Percentiles rank a stretch among this genome's conserved stretches.
These are phyloP conservation scores for Shiraia bambusicola DNA, from an alignment of 2,329 filamentous ascomycete genomes.

Conservation along the genomic window DNA sequence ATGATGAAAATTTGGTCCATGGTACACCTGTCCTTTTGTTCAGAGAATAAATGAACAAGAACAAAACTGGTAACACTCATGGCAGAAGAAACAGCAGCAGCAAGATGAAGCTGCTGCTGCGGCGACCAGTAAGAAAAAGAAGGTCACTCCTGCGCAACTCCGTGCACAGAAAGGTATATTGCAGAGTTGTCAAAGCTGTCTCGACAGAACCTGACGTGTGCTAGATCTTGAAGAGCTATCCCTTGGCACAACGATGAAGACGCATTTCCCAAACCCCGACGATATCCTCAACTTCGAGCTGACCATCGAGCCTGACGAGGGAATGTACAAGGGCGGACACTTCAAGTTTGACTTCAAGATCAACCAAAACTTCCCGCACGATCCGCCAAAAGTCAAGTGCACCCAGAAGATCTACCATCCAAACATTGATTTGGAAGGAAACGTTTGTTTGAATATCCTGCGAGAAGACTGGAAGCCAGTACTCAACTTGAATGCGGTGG, in stretches of 20 bases:
- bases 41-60: neutral
- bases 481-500: conserved; percentile 92
- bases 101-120: conserved; percentile 87
- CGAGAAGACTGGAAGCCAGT: conserved; percentile 99
- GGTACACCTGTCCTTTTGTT: conserved; percentile 56
- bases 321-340: conserved; percentile 80
- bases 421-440: conserved; percentile 96
- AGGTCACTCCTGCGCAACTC: conserved; percentile 93
- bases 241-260: conserved; percentile 77
- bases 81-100: conserved; percentile 85
- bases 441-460: conserved; percentile 96
- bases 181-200: neutral
- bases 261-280: conserved; percentile 77
- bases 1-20: conserved; percentile 99
- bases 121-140: conserved; percentile 87
- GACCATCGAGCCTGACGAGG: conserved; percentile 81
- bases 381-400: conserved; percentile 96
- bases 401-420: conserved; percentile 98
- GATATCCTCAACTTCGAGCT: conserved; percentile 83
- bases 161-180: conserved; percentile 89
- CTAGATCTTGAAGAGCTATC: conserved; percentile 79
- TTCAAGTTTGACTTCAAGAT: conserved; percentile 93
- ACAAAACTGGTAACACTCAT: conserved; percentile 23
- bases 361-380: conserved; percentile 93
- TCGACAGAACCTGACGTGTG: conserved; percentile 10